Evolutionary conservation across 768 basidiomycete species (phyloP).

Genomic region (Heimioporus sp.): DNA sequence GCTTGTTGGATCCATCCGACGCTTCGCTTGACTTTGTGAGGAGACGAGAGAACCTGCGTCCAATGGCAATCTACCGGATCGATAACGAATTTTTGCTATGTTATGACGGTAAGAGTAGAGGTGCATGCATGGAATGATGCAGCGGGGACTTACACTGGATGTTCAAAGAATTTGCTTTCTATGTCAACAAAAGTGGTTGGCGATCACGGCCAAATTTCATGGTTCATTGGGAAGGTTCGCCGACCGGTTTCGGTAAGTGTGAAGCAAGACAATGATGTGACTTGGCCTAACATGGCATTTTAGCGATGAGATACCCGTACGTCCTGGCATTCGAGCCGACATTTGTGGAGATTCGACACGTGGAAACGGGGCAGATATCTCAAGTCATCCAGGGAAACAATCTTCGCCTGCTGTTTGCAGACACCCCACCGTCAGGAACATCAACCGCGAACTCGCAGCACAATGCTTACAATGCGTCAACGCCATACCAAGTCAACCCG

Average conservation of each 20-base stretch:
- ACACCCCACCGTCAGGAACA: constrained; percentile 85
- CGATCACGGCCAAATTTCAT: constrained; percentile 89
- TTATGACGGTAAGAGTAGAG: constrained; percentile 78
- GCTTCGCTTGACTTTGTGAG: constrained; percentile 90
- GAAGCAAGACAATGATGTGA: background rate
- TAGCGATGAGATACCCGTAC: constrained; percentile 95
- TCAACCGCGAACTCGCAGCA: constrained; percentile 46
- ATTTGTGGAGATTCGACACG: constrained; percentile 95
- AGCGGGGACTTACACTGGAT: constrained; percentile 5
- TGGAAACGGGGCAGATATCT: constrained; percentile 86
- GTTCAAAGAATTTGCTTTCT: constrained; percentile 90
- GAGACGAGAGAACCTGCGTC: constrained; percentile 82
- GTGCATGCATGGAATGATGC: background rate
- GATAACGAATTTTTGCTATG: constrained; percentile 96
- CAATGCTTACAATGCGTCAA: constrained; percentile 33
- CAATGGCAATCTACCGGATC: constrained; percentile 96
- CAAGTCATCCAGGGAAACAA: constrained; percentile 96
- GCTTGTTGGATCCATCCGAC: constrained; percentile 90
- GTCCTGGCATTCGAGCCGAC: constrained; percentile 95
- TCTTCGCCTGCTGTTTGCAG: constrained; percentile 87
- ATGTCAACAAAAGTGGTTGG: constrained; percentile 96
- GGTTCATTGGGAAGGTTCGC: constrained; percentile 95
- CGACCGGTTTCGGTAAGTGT: constrained; percentile 89
- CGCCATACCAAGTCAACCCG: constrained; percentile 29
- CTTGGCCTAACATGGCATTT: constrained; percentile 6